These are phyloP conservation scores for Pyrenophora graminea DNA, from an alignment of 2,329 filamentous ascomycete genomes.

Conservation along the genomic window DNA sequence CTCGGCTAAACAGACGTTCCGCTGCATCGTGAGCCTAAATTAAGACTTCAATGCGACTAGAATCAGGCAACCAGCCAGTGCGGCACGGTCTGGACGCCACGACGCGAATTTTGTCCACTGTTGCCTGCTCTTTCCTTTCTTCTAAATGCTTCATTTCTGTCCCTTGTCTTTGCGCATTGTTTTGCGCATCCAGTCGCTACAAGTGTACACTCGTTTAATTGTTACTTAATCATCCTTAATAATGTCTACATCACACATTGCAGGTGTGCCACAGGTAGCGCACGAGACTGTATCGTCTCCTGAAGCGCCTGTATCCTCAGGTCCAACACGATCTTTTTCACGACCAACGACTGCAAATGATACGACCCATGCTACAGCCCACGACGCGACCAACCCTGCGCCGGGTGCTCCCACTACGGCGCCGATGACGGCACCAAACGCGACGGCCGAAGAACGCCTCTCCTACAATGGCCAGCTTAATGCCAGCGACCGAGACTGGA, in stretches of 20 bases:
- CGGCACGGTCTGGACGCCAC: neutral
- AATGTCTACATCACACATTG: constrained; percentile 17
- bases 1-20: neutral
- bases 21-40: constrained; percentile 5
- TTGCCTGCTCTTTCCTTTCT: constrained; percentile 3
- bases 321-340: constrained; percentile 2
- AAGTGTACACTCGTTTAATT: constrained; percentile 1
- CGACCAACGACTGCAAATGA: constrained; percentile 6
- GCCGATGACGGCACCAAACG: neutral
- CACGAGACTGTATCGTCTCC: neutral
- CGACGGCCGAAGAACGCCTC: constrained; percentile 10
- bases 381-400: constrained; percentile 3
- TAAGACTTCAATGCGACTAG: constrained; percentile 8
- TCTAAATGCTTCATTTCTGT: constrained; percentile 6
- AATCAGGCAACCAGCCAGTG: constrained; percentile 8
- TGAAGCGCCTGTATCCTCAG: constrained; percentile 1
- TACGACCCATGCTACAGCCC: neutral
- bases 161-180: constrained; percentile 7
- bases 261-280: constrained; percentile 5
- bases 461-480: constrained; percentile 33
- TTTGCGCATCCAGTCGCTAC: constrained; percentile 16
- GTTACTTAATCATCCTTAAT: constrained; percentile 8
- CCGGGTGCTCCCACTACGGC: constrained; percentile 1
- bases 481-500: constrained; percentile 36
- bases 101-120: neutral